Evolutionary conservation across 1,284 basidiomycete genomes (phyloP).

Genomic region (Cystobasidiaceae sp.): DNA sequence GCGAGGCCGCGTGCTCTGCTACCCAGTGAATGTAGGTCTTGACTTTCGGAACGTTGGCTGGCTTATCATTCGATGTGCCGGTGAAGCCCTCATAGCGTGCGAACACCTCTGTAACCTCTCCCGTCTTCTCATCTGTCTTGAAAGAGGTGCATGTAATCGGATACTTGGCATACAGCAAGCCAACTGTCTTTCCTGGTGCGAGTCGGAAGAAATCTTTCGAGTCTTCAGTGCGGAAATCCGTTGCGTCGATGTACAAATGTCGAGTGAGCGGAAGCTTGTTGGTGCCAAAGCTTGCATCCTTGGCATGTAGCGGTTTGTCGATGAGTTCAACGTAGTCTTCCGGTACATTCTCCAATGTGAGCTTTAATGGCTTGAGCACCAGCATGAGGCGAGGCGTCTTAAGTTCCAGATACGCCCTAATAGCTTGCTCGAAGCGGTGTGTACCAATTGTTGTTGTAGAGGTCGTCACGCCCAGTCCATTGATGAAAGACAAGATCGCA

Average conservation of each 20-base stretch:
- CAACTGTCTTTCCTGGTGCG: constrained; percentile 94
- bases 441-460: constrained; percentile 78
- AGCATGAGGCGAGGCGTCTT: constrained; percentile 85
- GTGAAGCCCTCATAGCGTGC: constrained; percentile 63
- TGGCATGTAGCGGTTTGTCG: constrained; percentile 91
- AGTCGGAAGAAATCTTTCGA: constrained; percentile 96
- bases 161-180: constrained; percentile 89
- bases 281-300: constrained; percentile 79
- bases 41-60: constrained; percentile 57
- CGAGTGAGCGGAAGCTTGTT: constrained; percentile 81
- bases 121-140: constrained; percentile 65
- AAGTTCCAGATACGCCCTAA: constrained; percentile 85
- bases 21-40: constrained; percentile 99
- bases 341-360: constrained; percentile 83
- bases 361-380: constrained; percentile 84
- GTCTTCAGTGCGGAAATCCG: constrained; percentile 89
- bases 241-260: constrained; percentile 84
- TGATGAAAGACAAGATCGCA: constrained; percentile 88
- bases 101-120: constrained; percentile 70
- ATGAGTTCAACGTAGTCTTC: constrained; percentile 79
- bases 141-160: constrained; percentile 91
- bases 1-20: constrained; percentile 69
- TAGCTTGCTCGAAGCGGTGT: constrained; percentile 79
- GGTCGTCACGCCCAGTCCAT: constrained; percentile 86
- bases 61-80: constrained; percentile 43